Evolutionary conservation across 768 basidiomycete genomes (phyloP).

Genomic region (Mycena rosella): DNA sequence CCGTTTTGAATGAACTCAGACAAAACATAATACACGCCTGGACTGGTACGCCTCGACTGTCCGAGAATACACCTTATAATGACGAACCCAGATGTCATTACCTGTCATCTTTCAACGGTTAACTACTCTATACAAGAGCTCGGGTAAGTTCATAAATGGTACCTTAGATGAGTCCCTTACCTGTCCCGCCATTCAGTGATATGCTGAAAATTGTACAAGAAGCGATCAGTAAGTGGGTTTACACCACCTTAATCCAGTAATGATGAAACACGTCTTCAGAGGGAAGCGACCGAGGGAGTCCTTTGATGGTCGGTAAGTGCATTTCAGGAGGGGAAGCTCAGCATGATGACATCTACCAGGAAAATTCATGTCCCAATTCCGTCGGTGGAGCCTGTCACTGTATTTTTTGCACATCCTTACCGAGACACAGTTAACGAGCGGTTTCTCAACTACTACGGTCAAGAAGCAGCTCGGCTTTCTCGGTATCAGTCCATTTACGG

Average conservation of each 20-base stretch:
- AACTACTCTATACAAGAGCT: slow-evolving; percentile 1
- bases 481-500: slow-evolving; percentile 48
- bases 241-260: not conserved
- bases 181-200: not conserved
- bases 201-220: not conserved
- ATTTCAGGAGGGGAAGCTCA: not conserved
- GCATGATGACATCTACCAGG: not conserved
- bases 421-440: slow-evolving; percentile 45
- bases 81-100: not conserved
- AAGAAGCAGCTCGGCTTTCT: slow-evolving; percentile 57
- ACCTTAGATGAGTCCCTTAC: not conserved
- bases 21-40: not conserved
- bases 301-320: slow-evolving; percentile 1
- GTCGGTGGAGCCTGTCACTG: not conserved
- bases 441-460: slow-evolving; percentile 59
- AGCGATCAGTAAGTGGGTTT: not conserved
- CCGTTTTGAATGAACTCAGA: slow-evolving; percentile 5
- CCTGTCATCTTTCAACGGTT: slow-evolving; percentile 1
- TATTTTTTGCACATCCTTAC: slow-evolving; percentile 12
- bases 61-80: not conserved
- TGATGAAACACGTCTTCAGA: not conserved
- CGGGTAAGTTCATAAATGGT: not conserved
- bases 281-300: slow-evolving; percentile 4
- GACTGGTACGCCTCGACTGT: not conserved
- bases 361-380: slow-evolving; percentile 14